phyloP scores from a whole-genome alignment of 192 early-diverging fungal genomes.

The Martensiomyces pterosporus region DNA sequence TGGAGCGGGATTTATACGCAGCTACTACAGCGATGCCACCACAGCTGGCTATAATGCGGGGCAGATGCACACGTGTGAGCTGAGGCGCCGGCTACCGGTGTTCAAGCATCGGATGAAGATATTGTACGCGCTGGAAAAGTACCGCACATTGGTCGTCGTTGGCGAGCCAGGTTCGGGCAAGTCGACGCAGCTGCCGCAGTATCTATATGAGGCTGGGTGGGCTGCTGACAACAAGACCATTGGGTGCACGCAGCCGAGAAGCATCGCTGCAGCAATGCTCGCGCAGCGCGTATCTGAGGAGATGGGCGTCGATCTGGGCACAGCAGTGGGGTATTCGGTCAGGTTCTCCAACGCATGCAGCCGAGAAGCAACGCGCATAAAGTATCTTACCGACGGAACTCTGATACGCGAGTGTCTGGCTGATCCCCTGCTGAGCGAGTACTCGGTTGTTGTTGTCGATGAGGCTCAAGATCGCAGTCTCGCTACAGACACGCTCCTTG shows the following conservation, averaged over 20 bases:
- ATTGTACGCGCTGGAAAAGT: conserved; percentile 77
- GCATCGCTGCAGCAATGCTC: conserved; percentile 99
- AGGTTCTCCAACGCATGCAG: conserved; percentile 99
- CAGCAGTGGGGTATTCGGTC: conserved; percentile 96
- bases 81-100: conserved; percentile 81
- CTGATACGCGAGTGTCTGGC: conserved; percentile 88
- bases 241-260: conserved; percentile 97
- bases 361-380: conserved; percentile 80
- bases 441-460: conserved; percentile 93
- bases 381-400: conserved; percentile 99
- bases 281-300: conserved; percentile 98
- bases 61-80: conserved; percentile 71
- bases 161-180: conserved; percentile 98
- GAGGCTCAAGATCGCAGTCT: conserved; percentile 99
- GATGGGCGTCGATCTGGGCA: conserved; percentile 85
- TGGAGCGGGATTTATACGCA: conserved; percentile 24
- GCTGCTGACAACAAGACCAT: conserved; percentile 79
- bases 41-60: conserved; percentile 54
- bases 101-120: conserved; percentile 83
- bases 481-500: conserved; percentile 94
- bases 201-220: conserved; percentile 93
- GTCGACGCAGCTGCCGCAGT: conserved; percentile 98
- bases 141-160: conserved; percentile 81
- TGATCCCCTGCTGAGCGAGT: conserved; percentile 73
- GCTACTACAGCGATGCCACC: conserved; percentile 7